These are phyloP conservation scores for Basidiobolus meristosporus DNA, from an alignment of 371 early-diverging fungal genomes.

Conservation along the genomic window DNA sequence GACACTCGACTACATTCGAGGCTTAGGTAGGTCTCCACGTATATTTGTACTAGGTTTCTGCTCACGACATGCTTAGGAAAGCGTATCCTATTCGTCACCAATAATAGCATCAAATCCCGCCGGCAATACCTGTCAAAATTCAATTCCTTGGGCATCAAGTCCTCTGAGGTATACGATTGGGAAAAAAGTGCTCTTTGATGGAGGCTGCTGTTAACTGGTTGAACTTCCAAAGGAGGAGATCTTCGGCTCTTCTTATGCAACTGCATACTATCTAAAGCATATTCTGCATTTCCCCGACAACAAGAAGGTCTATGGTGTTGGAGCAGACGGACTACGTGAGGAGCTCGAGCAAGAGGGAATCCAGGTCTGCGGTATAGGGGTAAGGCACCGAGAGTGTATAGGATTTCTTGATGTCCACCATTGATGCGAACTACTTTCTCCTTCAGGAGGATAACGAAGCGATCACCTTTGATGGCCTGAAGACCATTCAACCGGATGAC, in stretches of 20 bases:
- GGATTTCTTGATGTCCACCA: background rate
- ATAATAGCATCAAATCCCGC: constrained; percentile 88
- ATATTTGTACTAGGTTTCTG: background rate
- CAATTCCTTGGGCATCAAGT: constrained; percentile 22
- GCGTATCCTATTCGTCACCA: constrained; percentile 80
- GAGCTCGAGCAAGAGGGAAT: constrained; percentile 70
- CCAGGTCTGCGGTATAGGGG: constrained; percentile 24
- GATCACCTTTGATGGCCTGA: constrained; percentile 12
- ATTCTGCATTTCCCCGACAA: constrained; percentile 54
- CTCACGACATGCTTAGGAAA: constrained; percentile 33
- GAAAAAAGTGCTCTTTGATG: too few species aligned
- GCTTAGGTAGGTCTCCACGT: constrained; percentile 1
- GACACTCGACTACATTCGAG: constrained; percentile 22
- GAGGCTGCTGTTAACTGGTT: background rate
- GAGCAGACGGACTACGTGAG: constrained; percentile 74
- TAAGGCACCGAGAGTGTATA: too few species aligned
- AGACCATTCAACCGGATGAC: constrained; percentile 12
- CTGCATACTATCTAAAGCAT: constrained; percentile 78
- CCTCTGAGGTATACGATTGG: constrained; percentile 58
- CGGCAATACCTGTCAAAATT: constrained; percentile 64
- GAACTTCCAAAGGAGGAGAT: constrained; percentile 52
- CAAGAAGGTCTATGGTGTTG: constrained; percentile 81
- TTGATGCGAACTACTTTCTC: background rate
- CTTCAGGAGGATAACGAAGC: constrained; percentile 16
- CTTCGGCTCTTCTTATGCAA: constrained; percentile 85